phyloP scores from a whole-genome alignment of 2,329 filamentous ascomycete genomes.

The Colletotrichum sp. region DNA sequence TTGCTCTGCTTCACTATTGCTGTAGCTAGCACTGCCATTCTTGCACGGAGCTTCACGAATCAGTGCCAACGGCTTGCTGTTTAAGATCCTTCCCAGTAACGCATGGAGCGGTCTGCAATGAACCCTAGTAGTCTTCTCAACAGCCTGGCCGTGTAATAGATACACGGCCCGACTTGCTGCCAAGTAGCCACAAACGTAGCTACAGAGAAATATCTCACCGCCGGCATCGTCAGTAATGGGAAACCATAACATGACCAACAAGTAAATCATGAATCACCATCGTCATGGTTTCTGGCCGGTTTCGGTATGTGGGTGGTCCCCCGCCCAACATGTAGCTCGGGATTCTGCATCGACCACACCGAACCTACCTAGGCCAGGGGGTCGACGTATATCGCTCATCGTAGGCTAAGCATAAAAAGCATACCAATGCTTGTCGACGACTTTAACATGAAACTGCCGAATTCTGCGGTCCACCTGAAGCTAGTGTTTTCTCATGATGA shows the following conservation, averaged over 20 bases:
- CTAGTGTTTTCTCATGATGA: not conserved
- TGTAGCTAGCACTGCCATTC: not conserved
- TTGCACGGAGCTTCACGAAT: not conserved
- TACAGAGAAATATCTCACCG: no score
- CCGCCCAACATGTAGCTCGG: not conserved
- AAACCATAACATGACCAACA: not conserved
- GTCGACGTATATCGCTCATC: not conserved
- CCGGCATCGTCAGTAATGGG: no score
- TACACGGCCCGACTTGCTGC: accelerated
- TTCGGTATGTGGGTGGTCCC: not conserved
- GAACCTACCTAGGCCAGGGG: not conserved
- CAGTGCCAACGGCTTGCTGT: not conserved
- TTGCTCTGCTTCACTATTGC: not conserved
- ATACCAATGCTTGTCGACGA: not conserved
- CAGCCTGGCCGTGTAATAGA: not conserved
- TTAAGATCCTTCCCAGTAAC: no score
- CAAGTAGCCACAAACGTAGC: not conserved
- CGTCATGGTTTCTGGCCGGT: not conserved
- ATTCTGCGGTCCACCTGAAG: not conserved
- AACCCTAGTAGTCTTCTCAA: no score
- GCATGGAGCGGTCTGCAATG: no score
- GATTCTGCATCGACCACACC: not conserved
- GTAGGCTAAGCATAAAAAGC: not conserved
- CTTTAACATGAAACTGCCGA: not conserved
- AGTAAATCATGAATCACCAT: not conserved